Evolutionary conservation across 1,284 basidiomycete species (phyloP), one percentile per base, ranked within the genome.

Genomic region (Ceratobasidium sp.): DNA sequence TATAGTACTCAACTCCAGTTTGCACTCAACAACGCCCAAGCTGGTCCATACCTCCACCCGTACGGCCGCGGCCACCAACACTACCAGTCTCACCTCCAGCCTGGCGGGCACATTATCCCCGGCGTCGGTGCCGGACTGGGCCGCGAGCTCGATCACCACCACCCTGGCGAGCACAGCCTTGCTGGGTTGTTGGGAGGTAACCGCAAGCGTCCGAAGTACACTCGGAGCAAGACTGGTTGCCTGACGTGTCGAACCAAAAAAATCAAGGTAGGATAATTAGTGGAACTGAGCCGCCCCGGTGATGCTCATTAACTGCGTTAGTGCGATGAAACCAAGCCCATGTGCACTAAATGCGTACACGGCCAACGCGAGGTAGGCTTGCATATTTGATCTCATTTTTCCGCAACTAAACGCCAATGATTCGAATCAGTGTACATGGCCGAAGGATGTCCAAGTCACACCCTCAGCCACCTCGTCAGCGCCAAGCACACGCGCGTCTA

Each of bases 211-310:
- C 91, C 90, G 58, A 93, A 93, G 80, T 93, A 92, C 75, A 92
- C 91, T 72, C 85, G 91, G 73, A 91, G 89, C 80, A 93, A 93
- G 79, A 91, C 90, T 0, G 91, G 91, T 22, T 93, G 91, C 75
- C 78, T 93, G 75, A 93, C 91, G 32, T 93, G 91, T 82, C 85
- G 91, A 75, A 85, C 86, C 72, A 93, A 93, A 82, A 93, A 93
- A 84, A 90, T 93, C 75, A 93, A 93, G 85, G 91, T 91, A 72
- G 67, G 31, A 35, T 40, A 25, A 65, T 76, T 55, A n/a, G n/a
- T 54, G n/a, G 53, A 49, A 52, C 71, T 31, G 27, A 38, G 53
- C 45, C 25, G 20, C 40, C 38, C 35, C 15, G 13, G 35, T 35
- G 25, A 64, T 52, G 65, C 62, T 69, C 40, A 56, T 71, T 12